These are phyloP conservation scores for Trypanosoma caninum DNA, from an alignment of 208 protist genomes.

Conservation along the genomic window DNA sequence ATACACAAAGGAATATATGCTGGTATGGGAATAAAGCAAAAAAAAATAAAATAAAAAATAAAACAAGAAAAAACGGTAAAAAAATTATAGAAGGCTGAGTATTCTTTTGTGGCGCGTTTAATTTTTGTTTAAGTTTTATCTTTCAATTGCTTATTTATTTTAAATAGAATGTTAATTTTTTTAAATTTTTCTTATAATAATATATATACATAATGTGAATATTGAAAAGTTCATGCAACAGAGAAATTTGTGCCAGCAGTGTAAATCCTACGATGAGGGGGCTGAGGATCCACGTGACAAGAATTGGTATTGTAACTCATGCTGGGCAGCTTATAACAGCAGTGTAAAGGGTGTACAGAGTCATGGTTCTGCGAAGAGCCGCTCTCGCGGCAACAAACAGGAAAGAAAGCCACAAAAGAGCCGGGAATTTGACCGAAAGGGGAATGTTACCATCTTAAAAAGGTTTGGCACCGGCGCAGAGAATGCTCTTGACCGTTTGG, in stretches of 20 bases:
- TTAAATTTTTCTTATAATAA: too few relatives aligned
- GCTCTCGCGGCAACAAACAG: background rate
- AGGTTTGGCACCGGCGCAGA: constrained; percentile 29
- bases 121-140: too few relatives aligned
- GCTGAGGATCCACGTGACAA: constrained; percentile 34
- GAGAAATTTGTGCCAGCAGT: constrained; percentile 46
- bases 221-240: constrained; percentile 27
- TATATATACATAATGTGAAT: too few relatives aligned
- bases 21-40: too few relatives aligned
- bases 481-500: constrained; percentile 33
- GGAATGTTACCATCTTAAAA: constrained; percentile 1
- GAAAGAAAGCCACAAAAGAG: constrained; percentile 1
- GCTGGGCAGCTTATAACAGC: constrained; percentile 45
- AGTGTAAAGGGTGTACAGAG: constrained; percentile 4
- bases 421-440: background rate
- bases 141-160: too few relatives aligned
- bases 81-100: too few relatives aligned
- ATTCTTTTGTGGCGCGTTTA: too few relatives aligned
- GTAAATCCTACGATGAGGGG: constrained; percentile 57
- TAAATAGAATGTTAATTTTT: too few relatives aligned
- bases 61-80: too few relatives aligned
- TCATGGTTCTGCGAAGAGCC: background rate
- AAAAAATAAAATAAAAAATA: too few relatives aligned
- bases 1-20: too few relatives aligned
- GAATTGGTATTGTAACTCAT: constrained; percentile 58